Evolutionary conservation across 805 yeast genomes (phyloP).

Genomic region (Suhomyces kilbournensis): DNA sequence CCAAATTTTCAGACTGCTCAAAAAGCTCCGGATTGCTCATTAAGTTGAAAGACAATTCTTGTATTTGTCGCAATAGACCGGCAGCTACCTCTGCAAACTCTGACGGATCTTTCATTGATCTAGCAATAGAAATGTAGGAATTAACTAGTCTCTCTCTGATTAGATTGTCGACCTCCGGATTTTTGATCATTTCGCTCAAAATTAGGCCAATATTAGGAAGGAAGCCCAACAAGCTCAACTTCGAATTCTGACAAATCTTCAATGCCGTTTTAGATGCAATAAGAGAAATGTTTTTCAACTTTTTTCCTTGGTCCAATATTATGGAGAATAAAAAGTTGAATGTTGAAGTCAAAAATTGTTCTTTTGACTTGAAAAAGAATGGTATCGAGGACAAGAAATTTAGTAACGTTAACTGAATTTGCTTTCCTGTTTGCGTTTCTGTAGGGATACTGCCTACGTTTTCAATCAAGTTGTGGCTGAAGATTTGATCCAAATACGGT

Average conservation of each 20-base stretch:
- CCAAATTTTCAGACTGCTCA: slow-evolving; percentile 16
- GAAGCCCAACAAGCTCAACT: slow-evolving; percentile 37
- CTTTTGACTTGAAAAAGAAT: slow-evolving; percentile 51
- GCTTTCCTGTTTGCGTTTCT: slow-evolving; percentile 6
- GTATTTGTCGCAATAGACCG: slow-evolving; percentile 20
- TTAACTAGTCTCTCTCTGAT: slow-evolving; percentile 60
- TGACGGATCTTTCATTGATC: slow-evolving; percentile 47
- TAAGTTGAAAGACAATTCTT: neutral
- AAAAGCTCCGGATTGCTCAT: slow-evolving; percentile 6
- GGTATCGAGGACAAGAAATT: slow-evolving; percentile 57
- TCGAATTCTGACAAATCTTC: slow-evolving; percentile 54
- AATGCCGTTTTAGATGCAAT: slow-evolving; percentile 52
- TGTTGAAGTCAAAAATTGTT: slow-evolving; percentile 44
- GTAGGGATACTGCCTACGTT: slow-evolving; percentile 11
- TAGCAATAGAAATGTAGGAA: slow-evolving; percentile 62
- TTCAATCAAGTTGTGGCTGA: slow-evolving; percentile 21
- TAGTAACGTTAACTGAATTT: slow-evolving; percentile 41
- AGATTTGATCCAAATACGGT: slow-evolving; percentile 24
- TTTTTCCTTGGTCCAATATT: slow-evolving; percentile 22
- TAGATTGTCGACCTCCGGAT: slow-evolving; percentile 36
- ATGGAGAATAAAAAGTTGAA: slow-evolving; percentile 53
- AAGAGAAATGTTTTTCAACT: slow-evolving; percentile 29
- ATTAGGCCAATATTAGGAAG: slow-evolving; percentile 49
- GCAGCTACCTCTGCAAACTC: slow-evolving; percentile 21
- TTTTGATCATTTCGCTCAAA: slow-evolving; percentile 45